Base-by-base conservation (phyloP, 129 eudicot species). In the Arctium lappa region DNA sequence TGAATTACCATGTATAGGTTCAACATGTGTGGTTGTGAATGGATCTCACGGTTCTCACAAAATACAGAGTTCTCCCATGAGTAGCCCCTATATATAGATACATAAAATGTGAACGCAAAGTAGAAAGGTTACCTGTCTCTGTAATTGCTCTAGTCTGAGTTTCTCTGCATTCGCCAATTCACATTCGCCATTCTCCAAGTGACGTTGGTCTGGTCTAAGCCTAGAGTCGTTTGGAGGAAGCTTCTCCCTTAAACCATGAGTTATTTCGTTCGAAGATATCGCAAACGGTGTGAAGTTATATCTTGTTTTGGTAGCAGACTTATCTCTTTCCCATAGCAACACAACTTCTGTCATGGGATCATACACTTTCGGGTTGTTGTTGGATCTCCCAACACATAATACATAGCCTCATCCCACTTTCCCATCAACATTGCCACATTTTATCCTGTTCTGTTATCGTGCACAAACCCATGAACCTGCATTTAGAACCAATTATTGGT, bases 331-430 rank as follows among this genome's bases (percentile, higher is more conserved):
- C 97, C 99, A 93, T n/a, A 95, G 80, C 85, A 95, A 79, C 38
- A 95, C 88, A 7, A 98, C 97, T 87, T 95, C 99, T 5, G 91
- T 90, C 99, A 93, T 93, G 8, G 99, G 99, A 91, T 95, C 98
- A 71, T 95, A 93, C 18, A 98, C 98, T 85, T 95, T 93, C 0
- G 97, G 97, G 85, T 93, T 93, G 92, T 91, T 30, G 92, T 88
- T 37, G 99, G 99, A 87, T 95, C 99, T 80, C 99, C 99, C 82
- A 95, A 79, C 30, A 95, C 98, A 68, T 95, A 95, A 82, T 95
- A 93, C 95, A 95, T 91, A 36, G 97, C 99, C 81, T 95, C 99
- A 15, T 95, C 99, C 99, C 97, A 95, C 83, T 95, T 95, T 48
- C 98, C 99, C 30, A 95, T 79, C 86, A 95, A 81, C 89, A 91